Base-by-base conservation (phyloP, 352 stramenopile genomes). In the Pythium scleroteichum region DNA sequence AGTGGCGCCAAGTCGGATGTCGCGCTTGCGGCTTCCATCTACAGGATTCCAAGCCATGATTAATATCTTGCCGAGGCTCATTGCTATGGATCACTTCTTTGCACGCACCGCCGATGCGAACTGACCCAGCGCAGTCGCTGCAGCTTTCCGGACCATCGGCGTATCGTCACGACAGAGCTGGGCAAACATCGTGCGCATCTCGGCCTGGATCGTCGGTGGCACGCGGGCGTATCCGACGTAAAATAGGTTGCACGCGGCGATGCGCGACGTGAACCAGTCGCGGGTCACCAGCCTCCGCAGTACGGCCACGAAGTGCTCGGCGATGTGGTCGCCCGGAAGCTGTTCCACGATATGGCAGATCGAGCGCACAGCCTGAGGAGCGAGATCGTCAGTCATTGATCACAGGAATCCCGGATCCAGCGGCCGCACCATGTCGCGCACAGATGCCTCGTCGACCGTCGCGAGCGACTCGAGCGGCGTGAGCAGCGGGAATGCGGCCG, bases 141-240 rank as follows among this genome's bases (percentile, higher is more conserved):
- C 92, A 17, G 96, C 82, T 59, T 98, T 89, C 29, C 97, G 90
- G 27, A 99, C 97, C 94, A 99, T 99, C 9, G 97, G 96, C 41
- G 96, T 98, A 68, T 99, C 96, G 66, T 99, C 97, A 9, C 81
- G 81, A 67, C 96, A 99, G 1, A 99, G 79, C 47, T 94, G 79
- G 10, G 73, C 82, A 76, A 99, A 99, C 73, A 98, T 90, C 32
- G 78, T 70, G 32, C 94, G 73, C 75, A 98, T 78, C 46, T 97
- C 87, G 8, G 78, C 71, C 52, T 95, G 81, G 46, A 86, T 78
- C n/a, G 87, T 69, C 3, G 78, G 19, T 4, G 73, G 65, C 27
- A 96, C 62, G 29, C 59, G 64, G 14, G 66, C 3, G 62, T 95
- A 95, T 29, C 79, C 78, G 8, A 88, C 72, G 54, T 92, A 78